Evolutionary conservation across 108 stramenopile genomes (phyloP), one percentile per base, ranked within the genome.

Genomic region (Licmophora abbreviata): DNA sequence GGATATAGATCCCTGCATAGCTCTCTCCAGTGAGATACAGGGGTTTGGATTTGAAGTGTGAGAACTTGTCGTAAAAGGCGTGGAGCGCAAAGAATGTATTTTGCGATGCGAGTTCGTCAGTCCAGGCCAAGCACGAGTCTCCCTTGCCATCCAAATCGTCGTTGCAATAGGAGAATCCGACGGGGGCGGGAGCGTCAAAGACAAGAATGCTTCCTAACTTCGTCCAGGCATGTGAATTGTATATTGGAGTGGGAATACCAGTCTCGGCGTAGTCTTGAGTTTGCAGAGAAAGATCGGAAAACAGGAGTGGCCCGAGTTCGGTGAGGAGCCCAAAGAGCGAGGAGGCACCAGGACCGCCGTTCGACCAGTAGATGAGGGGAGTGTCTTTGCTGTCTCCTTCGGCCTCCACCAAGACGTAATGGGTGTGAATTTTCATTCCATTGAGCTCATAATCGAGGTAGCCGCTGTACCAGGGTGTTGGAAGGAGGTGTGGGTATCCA

Each of bases 291-390:
- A 63, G 61, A 58, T 78, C 83, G 31, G 61, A 73, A 0, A 82
- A 38, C 18, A 76, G 9, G 33, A 83, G 44, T 0, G 77, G 83
- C 0, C 88, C 83, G 18, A 82, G 18, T 52, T 90, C 88, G 14
- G 69, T 74, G 15, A 90, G 35, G 2, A 85, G 29, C 3, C 83
- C 90, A 59, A 76, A 79, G 45, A 85, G 32, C 17, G 54, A 59
- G 9, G 68, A 68, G 14, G 84, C 83, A n/a, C 90, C 90, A 2
- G 90, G 90, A 31, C 90, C 90, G 25, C 90, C 90, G 49, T 83
- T 88, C 0, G 67, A 51, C 89, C 89, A 91, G 36, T 83, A 71
- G 27, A 86, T 74, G 34, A 86, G 33, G 4, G 83, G 83, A 27
- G 57, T 63, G 1, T 59, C 60, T 5, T 50, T 44, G 8, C 18